Conservation (phyloP, 164 flowering plant genomes). For the Magnolia kwangsiensis region DNA sequence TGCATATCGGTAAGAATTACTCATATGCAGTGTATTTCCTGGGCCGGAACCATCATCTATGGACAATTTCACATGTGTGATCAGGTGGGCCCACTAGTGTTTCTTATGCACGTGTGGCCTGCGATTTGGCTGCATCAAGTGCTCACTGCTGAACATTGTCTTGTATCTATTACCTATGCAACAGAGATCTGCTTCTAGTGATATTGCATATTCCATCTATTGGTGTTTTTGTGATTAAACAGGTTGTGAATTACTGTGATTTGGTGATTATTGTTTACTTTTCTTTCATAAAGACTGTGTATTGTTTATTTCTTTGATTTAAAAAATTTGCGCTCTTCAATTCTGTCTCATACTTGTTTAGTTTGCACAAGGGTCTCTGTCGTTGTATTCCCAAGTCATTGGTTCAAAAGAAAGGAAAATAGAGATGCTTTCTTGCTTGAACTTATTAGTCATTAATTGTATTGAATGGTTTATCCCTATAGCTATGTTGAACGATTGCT, state of each 20-base stretch:
- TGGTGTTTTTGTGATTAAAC: too few relatives aligned
- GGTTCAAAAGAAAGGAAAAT: background rate
- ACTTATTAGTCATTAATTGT: too few relatives aligned
- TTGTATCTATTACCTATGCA: background rate
- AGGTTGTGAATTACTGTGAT: background rate
- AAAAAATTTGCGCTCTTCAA: background rate
- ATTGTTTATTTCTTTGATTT: background rate
- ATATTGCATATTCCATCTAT: background rate
- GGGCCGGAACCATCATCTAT: too few relatives aligned
- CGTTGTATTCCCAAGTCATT: background rate
- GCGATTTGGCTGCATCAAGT: too few relatives aligned
- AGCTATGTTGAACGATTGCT: constrained; percentile 92
- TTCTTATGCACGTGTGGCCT: too few relatives aligned
- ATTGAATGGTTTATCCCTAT: background rate
- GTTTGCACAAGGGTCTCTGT: background rate
- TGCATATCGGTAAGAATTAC: too few relatives aligned
- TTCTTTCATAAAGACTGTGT: background rate
- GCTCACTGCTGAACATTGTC: too few relatives aligned
- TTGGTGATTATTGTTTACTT: too few relatives aligned
- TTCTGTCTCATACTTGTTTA: background rate
- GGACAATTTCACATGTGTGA: too few relatives aligned
- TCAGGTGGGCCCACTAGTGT: too few relatives aligned
- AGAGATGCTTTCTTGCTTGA: background rate
- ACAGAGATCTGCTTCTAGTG: background rate
- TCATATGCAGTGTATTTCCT: too few relatives aligned